Percentiles rank a stretch among this genome's conserved stretches.
Conservation (phyloP, 768 basidiomycete genomes). For the Lentinula sp. region DNA sequence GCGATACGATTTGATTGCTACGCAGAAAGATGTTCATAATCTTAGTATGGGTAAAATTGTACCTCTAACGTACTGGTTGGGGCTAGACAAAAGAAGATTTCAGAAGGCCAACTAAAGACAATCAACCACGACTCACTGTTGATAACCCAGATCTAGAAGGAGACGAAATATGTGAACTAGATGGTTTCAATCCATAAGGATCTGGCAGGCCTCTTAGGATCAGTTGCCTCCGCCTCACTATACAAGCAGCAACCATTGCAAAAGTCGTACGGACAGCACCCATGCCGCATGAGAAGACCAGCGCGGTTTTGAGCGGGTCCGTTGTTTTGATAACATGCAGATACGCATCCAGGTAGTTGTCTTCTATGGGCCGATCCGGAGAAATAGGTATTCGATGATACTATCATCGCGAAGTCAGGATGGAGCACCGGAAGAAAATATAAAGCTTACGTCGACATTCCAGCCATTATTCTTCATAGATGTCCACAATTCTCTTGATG, state of each 20-base stretch:
- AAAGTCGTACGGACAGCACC: slow-evolving; percentile 96
- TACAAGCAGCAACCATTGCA: slow-evolving; percentile 90
- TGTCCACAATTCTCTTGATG: slow-evolving; percentile 83
- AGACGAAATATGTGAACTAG: neutral
- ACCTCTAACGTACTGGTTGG: neutral
- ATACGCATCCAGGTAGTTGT: slow-evolving; percentile 96
- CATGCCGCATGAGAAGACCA: slow-evolving; percentile 96
- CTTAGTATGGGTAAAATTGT: neutral
- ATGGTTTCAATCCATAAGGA: slow-evolving; percentile 57
- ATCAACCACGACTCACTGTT: slow-evolving; percentile 33
- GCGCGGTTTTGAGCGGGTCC: slow-evolving; percentile 73
- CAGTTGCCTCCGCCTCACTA: slow-evolving; percentile 77
- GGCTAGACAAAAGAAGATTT: slow-evolving; percentile 9
- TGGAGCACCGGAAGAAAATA: slow-evolving; percentile 58
- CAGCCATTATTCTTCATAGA: slow-evolving; percentile 76
- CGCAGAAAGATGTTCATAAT: slow-evolving; percentile 2
- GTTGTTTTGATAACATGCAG: slow-evolving; percentile 71
- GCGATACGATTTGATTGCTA: slow-evolving; percentile 46
- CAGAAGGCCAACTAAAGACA: neutral
- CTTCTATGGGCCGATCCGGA: slow-evolving; percentile 87
- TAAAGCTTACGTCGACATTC: slow-evolving; percentile 72
- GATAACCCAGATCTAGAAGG: slow-evolving; percentile 32
- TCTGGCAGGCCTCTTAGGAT: slow-evolving; percentile 63
- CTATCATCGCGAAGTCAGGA: neutral
- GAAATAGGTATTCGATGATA: slow-evolving; percentile 82